Conservation (phyloP, 2,329 filamentous ascomycete genomes). For the Calonectria leucothoes region DNA sequence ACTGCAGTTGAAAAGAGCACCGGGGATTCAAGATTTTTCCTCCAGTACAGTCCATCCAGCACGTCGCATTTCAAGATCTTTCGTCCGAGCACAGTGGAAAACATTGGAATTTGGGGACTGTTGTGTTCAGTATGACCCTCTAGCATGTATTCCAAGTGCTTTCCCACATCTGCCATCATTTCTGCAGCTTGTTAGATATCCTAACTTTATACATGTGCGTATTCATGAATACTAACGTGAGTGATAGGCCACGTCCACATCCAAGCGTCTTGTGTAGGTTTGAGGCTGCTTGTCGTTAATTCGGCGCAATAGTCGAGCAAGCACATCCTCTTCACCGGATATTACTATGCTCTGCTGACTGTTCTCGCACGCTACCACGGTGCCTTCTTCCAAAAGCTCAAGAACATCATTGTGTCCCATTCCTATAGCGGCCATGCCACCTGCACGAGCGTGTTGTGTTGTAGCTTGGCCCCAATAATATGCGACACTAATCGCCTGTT, state of each 20-base stretch:
- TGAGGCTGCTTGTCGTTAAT: not conserved
- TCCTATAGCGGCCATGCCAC: slow-evolving; percentile 53
- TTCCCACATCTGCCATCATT: not conserved
- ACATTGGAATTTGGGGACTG: not conserved
- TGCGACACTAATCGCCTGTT: slow-evolving; percentile 46
- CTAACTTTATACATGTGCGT: not conserved
- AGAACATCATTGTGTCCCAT: slow-evolving; percentile 44
- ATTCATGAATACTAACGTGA: slow-evolving; percentile 34
- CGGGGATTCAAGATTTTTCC: not conserved
- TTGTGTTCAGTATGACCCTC: not conserved
- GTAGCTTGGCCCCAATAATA: slow-evolving; percentile 52
- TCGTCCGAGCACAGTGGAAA: not conserved
- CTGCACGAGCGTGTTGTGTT: slow-evolving; percentile 11
- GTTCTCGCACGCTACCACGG: slow-evolving; percentile 51
- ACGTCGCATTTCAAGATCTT: not conserved
- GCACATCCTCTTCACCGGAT: slow-evolving; percentile 38
- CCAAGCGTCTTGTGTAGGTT: slow-evolving; percentile 45
- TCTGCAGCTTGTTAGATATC: not conserved
- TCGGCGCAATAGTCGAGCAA: not conserved
- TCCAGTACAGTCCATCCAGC: not conserved
- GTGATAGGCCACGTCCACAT: slow-evolving; percentile 54
- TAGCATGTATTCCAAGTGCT: not conserved
- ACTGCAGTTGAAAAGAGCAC: not conserved
- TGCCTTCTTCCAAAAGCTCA: slow-evolving; percentile 35
- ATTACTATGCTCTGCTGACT: slow-evolving; percentile 48